Conservation (phyloP, 805 yeast genomes). For the Middelhovenomyces tepae region DNA sequence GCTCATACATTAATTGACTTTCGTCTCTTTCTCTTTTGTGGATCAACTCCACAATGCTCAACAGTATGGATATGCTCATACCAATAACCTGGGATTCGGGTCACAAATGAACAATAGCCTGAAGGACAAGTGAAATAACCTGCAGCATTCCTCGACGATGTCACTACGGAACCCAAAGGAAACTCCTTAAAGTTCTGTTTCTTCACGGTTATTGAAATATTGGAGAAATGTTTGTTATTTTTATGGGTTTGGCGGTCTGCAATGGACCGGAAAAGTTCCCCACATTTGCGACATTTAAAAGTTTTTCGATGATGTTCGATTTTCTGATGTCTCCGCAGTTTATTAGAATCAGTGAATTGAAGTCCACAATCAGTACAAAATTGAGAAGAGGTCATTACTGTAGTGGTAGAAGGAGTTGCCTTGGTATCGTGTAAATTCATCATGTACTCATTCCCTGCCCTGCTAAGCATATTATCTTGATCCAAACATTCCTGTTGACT, state of each 20-base stretch:
- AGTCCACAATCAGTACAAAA: slow-evolving; percentile 1
- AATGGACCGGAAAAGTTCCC: slow-evolving; percentile 18
- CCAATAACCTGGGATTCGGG: slow-evolving; percentile 22
- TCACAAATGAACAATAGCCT: slow-evolving; percentile 19
- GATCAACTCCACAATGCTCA: slow-evolving; percentile 20
- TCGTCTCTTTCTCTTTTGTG: slow-evolving; percentile 17
- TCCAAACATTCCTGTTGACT: too few relatives aligned
- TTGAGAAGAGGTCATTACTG: not conserved
- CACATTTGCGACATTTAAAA: slow-evolving; percentile 20
- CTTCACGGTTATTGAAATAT: slow-evolving; percentile 14
- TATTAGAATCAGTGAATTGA: not conserved
- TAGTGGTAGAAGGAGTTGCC: not conserved
- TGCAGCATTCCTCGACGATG: slow-evolving; percentile 14
- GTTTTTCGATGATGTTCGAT: slow-evolving; percentile 13
- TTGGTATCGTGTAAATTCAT: too few relatives aligned
- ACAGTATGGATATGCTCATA: slow-evolving; percentile 20
- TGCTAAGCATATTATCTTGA: too few relatives aligned
- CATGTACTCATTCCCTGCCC: too few relatives aligned
- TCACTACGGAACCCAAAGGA: slow-evolving; percentile 12
- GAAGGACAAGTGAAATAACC: slow-evolving; percentile 21
- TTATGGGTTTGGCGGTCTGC: slow-evolving; percentile 24
- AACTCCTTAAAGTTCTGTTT: slow-evolving; percentile 17
- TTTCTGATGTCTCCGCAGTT: slow-evolving; percentile 18
- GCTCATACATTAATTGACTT: too few relatives aligned
- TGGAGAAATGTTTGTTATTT: slow-evolving; percentile 19